Conservation (phyloP, 495 filamentous ascomycete genomes). For the Penicillium cataractarum region DNA sequence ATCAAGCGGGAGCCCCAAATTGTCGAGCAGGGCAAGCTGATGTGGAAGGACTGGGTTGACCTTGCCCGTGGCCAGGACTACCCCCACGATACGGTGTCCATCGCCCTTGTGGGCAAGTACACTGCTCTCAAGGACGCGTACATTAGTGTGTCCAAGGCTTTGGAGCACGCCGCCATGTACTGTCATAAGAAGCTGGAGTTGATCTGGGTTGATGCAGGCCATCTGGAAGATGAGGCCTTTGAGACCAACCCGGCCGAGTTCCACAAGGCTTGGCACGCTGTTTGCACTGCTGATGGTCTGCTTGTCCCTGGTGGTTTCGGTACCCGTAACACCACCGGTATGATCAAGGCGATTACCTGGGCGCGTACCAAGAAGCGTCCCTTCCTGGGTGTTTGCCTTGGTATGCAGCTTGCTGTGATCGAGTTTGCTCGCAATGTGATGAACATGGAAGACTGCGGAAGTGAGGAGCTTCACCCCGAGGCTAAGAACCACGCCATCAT, state of each 20-base stretch:
- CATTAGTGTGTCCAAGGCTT: slow-evolving; percentile 75
- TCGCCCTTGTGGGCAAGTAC: slow-evolving; percentile 94
- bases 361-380: slow-evolving; percentile 79
- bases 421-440: slow-evolving; percentile 80
- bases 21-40: slow-evolving; percentile 60
- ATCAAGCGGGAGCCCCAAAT: slow-evolving; percentile 33
- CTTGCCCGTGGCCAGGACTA: slow-evolving; percentile 64
- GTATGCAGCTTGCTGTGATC: slow-evolving; percentile 93
- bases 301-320: slow-evolving; percentile 78
- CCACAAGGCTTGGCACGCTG: slow-evolving; percentile 85
- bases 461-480: slow-evolving; percentile 64
- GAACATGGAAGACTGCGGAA: slow-evolving; percentile 61
- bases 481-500: slow-evolving; percentile 69
- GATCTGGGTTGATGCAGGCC: slow-evolving; percentile 79
- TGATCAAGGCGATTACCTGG: slow-evolving; percentile 83
- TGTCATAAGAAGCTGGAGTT: slow-evolving; percentile 79
- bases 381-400: slow-evolving; percentile 91
- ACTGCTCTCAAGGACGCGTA: slow-evolving; percentile 81
- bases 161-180: slow-evolving; percentile 91
- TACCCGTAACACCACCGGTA: slow-evolving; percentile 77
- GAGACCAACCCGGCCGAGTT: slow-evolving; percentile 68
- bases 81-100: slow-evolving; percentile 68
- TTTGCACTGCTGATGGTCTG: slow-evolving; percentile 70
- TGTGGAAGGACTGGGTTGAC: slow-evolving; percentile 74
- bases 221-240: slow-evolving; percentile 74